Percentiles rank a stretch among this genome's conserved stretches.
phyloP scores from a whole-genome alignment of 257 asterid species.

The Nicotiana undulata region DNA sequence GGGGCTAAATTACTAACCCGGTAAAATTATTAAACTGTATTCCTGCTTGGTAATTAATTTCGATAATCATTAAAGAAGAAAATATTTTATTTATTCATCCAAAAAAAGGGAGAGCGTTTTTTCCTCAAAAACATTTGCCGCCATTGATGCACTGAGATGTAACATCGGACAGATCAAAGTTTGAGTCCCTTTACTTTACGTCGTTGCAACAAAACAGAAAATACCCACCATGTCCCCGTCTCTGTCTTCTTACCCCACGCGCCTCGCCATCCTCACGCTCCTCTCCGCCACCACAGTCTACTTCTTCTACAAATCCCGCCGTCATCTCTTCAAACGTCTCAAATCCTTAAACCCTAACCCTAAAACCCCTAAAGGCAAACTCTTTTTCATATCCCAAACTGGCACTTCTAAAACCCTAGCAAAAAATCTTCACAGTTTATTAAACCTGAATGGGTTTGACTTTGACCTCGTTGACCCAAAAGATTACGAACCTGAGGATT shows the following conservation, averaged over 20 bases:
- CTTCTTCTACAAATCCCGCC: conserved; percentile 77
- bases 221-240: conserved; percentile 45
- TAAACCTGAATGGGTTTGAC: conserved; percentile 35
- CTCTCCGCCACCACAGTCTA: conserved; percentile 73
- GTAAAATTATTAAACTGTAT: too few relatives aligned
- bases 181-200: too few relatives aligned
- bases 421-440: conserved; percentile 53
- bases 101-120: background rate
- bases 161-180: background rate
- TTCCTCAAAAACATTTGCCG: background rate
- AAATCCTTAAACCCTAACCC: conserved; percentile 12
- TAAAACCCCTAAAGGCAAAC: conserved; percentile 44
- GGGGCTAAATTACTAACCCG: background rate
- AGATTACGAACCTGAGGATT: conserved; percentile 91
- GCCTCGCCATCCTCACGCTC: conserved; percentile 60
- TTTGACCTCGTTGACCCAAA: conserved; percentile 72
- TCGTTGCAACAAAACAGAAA: background rate
- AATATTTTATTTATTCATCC: too few relatives aligned
- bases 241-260: conserved; percentile 34
- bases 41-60: too few relatives aligned
- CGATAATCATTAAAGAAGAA: too few relatives aligned
- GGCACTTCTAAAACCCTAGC: conserved; percentile 84
- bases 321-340: conserved; percentile 48
- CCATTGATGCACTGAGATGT: background rate
- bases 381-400: conserved; percentile 71